A percentile compares a stretch with the other conserved stretches of the same genome.
These are phyloP conservation scores for Rhodotorula sp. DNA, from an alignment of 1,284 basidiomycete genomes.

Conservation along the genomic window DNA sequence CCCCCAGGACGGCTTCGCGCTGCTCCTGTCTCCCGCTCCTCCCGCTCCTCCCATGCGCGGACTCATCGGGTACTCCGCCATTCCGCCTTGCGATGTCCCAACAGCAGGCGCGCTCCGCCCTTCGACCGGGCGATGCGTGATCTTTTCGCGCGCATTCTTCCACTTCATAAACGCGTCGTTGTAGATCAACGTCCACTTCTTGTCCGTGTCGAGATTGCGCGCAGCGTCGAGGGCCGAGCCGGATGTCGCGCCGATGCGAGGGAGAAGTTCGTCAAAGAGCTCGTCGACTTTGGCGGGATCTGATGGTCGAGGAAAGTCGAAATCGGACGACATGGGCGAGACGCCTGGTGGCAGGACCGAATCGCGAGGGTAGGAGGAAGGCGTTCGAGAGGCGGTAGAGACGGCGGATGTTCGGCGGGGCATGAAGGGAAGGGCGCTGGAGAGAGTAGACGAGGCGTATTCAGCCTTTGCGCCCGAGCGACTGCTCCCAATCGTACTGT, in stretches of 20 bases:
- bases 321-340: conserved; percentile 52
- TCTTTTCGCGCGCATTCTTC: conserved; percentile 52
- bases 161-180: conserved; percentile 78
- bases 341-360: conserved; percentile 12
- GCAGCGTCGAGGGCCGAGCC: conserved; percentile 50
- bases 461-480: conserved; percentile 23
- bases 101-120: conserved; percentile 29
- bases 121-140: conserved; percentile 31
- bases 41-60: conserved; percentile 21
- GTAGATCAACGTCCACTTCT: conserved; percentile 90
- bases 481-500: conserved; percentile 8
- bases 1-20: background rate
- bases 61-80: conserved; percentile 58
- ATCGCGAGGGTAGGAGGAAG: conserved; percentile 10
- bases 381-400: conserved; percentile 13
- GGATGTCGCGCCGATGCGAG: conserved; percentile 50
- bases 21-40: background rate
- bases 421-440: background rate
- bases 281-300: conserved; percentile 70
- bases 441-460: conserved; percentile 7
- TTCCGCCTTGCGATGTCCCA: conserved; percentile 41
- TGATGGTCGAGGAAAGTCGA: conserved; percentile 67
- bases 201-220: conserved; percentile 66
- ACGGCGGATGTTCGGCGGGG: background rate
- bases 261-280: conserved; percentile 71